Base-by-base conservation (phyloP, 176 grass and related monocot genomes). In the Avena atlantica region DNA sequence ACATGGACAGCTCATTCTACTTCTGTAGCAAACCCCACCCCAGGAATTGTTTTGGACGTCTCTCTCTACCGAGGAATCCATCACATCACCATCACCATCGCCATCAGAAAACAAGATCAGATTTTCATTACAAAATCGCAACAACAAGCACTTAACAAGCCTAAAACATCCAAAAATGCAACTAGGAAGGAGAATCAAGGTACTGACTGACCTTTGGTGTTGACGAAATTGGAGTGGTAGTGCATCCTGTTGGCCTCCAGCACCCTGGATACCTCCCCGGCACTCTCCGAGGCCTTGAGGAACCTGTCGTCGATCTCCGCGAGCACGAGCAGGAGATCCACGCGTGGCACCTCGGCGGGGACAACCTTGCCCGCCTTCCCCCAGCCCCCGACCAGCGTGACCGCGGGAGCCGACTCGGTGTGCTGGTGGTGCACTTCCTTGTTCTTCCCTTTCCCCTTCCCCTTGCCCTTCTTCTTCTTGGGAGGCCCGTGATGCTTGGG, bases 191-290 rank as follows among this genome's bases (percentile, higher is more conserved):
- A 76, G 74, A 78, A 88, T 88, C n/a, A 70, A 81, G 76, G n/a
- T 68, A 70, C 78, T 87, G 80, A 99, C 94, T 94, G 15, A 17
- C 94, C 24, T 7, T 11, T 83, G 31, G 86, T 94, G 80, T 99
- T 92, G 13, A 76, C 91, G 74, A 94, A 99, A 89, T 96, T 99
- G 79, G 97, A 99, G 89, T 99, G 97, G 51, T 99, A 99, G 86
- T 99, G 97, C 97, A 97, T 94, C 86, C 97, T 75, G 81, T 94
- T 99, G 20, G 97, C 97, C 84, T 99, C 97, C 27, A 99, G 89
- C 74, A 86, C 85, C 78, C 93, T 97, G 25, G 91, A 99, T 13
- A 99, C 97, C 84, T 94, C 97, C 17, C 87, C 82, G 0, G 94
- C 55, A 29, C 97, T 97, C 90, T 99, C 89, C 1, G 94, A 99